Percentiles rank a stretch among this genome's conserved stretches.
Conservation (phyloP, 257 asterid species). For the Euphrasia confusa region DNA sequence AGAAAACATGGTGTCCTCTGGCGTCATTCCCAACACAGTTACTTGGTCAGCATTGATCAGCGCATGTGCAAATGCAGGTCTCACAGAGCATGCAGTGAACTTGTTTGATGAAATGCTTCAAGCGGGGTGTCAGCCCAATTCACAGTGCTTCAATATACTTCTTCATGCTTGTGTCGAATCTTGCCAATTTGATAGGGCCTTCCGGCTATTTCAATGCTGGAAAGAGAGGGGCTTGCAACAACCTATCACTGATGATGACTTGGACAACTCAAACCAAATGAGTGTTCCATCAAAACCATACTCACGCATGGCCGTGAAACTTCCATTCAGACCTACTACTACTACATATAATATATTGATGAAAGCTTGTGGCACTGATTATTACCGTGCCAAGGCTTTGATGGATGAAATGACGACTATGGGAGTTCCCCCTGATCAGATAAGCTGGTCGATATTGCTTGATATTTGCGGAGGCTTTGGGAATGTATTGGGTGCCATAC, state of each 20-base stretch:
- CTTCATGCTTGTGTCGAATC: conserved; percentile 94
- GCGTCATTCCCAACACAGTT: conserved; percentile 67
- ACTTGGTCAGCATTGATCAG: conserved; percentile 90
- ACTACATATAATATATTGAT: conserved; percentile 83
- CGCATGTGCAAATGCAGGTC: conserved; percentile 89
- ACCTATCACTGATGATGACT: conserved; percentile 27
- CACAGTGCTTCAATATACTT: conserved; percentile 77
- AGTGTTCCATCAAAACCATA: conserved; percentile 28
- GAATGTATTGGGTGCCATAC: conserved; percentile 52
- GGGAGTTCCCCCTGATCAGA: conserved; percentile 76
- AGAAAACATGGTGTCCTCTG: conserved; percentile 71
- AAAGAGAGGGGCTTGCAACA: conserved; percentile 49
- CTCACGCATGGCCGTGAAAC: conserved; percentile 35
- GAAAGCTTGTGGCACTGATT: conserved; percentile 92
- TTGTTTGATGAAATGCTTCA: conserved; percentile 85
- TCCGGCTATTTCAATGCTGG: conserved; percentile 80
- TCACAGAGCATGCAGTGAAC: conserved; percentile 64
- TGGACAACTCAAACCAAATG: conserved; percentile 24
- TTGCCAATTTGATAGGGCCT: conserved; percentile 89
- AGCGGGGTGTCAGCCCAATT: conserved; percentile 75
- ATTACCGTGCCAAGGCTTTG: conserved; percentile 70
- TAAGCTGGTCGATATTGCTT: conserved; percentile 88
- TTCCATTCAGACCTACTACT: conserved; percentile 73
- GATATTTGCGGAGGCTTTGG: conserved; percentile 73
- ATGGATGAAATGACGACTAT: conserved; percentile 82